These are phyloP conservation scores for Collybiopsis confluens DNA, from an alignment of 768 basidiomycete genomes.

Conservation along the genomic window DNA sequence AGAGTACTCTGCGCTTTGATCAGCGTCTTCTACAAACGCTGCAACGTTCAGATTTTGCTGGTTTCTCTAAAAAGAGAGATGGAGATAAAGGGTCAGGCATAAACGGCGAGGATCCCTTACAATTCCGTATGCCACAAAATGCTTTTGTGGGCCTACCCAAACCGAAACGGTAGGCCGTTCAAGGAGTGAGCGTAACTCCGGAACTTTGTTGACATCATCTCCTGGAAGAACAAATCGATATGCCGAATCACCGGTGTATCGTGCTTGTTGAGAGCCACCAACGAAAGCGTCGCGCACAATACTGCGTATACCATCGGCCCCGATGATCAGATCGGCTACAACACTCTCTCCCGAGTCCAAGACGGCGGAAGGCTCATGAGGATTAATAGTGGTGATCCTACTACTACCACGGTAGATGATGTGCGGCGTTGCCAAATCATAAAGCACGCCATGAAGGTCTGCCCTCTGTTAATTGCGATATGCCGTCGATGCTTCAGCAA, in stretches of 20 bases:
- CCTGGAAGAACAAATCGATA: slow-evolving; percentile 19
- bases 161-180: slow-evolving; percentile 9
- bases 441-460: slow-evolving; percentile 31
- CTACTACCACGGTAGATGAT: slow-evolving; percentile 21
- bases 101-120: slow-evolving; percentile 2
- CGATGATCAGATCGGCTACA: slow-evolving; percentile 28
- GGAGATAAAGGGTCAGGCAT: neutral
- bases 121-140: slow-evolving; percentile 14
- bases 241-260: slow-evolving; percentile 28
- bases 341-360: slow-evolving; percentile 31
- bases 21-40: slow-evolving; percentile 31
- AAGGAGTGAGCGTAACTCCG: slow-evolving; percentile 13
- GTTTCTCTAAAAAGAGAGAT: slow-evolving; percentile 20
- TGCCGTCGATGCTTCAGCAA: no score
- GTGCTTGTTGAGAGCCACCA: slow-evolving; percentile 24
- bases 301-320: slow-evolving; percentile 51
- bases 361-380: slow-evolving; percentile 24
- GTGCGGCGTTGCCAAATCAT: slow-evolving; percentile 19
- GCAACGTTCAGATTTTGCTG: slow-evolving; percentile 43
- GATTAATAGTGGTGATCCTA: slow-evolving; percentile 20
- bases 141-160: slow-evolving; percentile 18
- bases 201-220: slow-evolving; percentile 12
- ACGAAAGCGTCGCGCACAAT: slow-evolving; percentile 36
- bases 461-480: slow-evolving; percentile 35
- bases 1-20: slow-evolving; percentile 35